A percentile compares a stretch with the other conserved stretches of the same genome.
phyloP scores from a whole-genome alignment of 164 flowering plant genomes.

The Vitis cinerea region DNA sequence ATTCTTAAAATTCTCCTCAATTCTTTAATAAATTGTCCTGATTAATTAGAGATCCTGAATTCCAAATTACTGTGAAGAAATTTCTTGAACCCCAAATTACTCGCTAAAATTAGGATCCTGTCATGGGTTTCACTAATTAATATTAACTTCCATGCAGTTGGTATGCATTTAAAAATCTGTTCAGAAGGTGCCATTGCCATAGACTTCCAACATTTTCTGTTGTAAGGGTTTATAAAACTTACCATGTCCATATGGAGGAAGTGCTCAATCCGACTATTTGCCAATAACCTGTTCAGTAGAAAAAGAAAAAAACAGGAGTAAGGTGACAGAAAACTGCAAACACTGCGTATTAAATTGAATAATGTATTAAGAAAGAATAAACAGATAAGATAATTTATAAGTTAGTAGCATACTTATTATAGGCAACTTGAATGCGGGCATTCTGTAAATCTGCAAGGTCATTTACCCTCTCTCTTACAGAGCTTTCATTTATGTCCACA shows the following conservation, averaged over 20 bases:
- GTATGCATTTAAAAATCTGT: too few relatives aligned
- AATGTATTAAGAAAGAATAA: background rate
- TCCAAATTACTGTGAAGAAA: too few relatives aligned
- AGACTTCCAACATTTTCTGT: background rate
- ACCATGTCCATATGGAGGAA: slow-evolving; percentile 84
- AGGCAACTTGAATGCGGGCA: slow-evolving; percentile 51
- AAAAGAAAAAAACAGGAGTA: background rate
- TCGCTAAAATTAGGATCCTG: too few relatives aligned
- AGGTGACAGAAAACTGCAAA: background rate
- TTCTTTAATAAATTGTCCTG: too few relatives aligned
- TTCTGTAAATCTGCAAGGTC: slow-evolving; percentile 58
- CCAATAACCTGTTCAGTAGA: slow-evolving; percentile 46
- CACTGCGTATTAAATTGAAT: background rate
- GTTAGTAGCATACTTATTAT: slow-evolving; percentile 45
- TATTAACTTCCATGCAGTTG: too few relatives aligned
- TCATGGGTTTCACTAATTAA: too few relatives aligned
- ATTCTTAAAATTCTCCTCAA: too few relatives aligned
- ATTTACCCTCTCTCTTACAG: slow-evolving; percentile 45
- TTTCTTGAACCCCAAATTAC: too few relatives aligned
- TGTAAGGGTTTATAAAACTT: slow-evolving; percentile 10
- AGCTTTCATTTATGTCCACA: slow-evolving; percentile 58
- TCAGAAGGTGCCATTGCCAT: too few relatives aligned
- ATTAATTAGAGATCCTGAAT: too few relatives aligned
- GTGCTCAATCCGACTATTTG: slow-evolving; percentile 42
- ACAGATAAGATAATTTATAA: background rate